Evolutionary conservation across 2,329 filamentous ascomycete species (phyloP).

Genomic region (Sporothrix curviconia): DNA sequence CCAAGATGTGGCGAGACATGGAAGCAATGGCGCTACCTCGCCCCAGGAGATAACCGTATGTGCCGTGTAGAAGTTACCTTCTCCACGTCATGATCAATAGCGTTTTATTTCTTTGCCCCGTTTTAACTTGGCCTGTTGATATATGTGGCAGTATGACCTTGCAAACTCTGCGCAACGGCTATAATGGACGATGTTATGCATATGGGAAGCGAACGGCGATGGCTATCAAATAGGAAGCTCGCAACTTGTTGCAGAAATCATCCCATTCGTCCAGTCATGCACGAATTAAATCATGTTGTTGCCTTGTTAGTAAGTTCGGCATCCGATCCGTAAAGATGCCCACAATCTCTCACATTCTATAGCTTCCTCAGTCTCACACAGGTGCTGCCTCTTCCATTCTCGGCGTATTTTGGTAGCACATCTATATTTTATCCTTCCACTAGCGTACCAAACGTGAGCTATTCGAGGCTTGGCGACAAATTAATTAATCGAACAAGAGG

Average conservation of each 20-base stretch:
- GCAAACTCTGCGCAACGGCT: neutral
- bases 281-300: too few relatives aligned
- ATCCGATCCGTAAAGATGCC: too few relatives aligned
- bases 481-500: neutral
- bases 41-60: too few relatives aligned
- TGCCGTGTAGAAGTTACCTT: neutral
- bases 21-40: too few relatives aligned
- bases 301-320: too few relatives aligned
- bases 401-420: neutral
- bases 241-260: too few relatives aligned
- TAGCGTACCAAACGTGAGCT: neutral
- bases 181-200: conserved; percentile 1
- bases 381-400: too few relatives aligned
- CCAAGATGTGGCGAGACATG: too few relatives aligned
- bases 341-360: too few relatives aligned
- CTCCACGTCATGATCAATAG: neutral
- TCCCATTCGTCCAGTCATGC: too few relatives aligned
- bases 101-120: neutral
- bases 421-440: neutral
- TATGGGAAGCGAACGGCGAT: neutral
- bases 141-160: neutral
- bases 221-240: conserved; percentile 1
- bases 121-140: neutral
- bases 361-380: too few relatives aligned
- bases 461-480: neutral